phyloP scores from a whole-genome alignment of 257 asterid genomes.

The Anisodus tanguticus region DNA sequence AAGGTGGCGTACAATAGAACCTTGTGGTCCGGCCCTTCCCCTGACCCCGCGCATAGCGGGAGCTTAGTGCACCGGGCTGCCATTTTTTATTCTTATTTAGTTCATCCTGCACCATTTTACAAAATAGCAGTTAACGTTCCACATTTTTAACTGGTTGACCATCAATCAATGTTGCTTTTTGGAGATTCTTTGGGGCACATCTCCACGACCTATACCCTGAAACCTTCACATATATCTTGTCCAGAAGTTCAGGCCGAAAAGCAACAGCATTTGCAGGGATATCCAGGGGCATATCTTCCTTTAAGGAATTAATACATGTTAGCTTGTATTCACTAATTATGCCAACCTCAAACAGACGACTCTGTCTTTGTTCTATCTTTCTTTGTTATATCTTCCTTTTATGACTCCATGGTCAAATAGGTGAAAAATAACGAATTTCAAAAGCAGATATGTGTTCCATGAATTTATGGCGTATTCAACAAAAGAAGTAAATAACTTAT shows the following conservation, averaged over 20 bases:
- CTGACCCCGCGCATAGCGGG: too few relatives aligned
- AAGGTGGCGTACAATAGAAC: too few relatives aligned
- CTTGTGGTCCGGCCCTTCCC: too few relatives aligned
- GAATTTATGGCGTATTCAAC: neutral
- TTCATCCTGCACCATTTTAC: neutral
- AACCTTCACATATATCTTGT: neutral
- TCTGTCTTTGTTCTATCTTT: neutral
- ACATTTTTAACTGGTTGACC: neutral
- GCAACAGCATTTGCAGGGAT: neutral
- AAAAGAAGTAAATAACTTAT: conserved; percentile 6
- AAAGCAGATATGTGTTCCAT: neutral
- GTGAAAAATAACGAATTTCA: neutral
- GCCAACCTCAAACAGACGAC: neutral
- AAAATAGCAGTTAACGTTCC: neutral
- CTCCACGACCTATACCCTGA: neutral
- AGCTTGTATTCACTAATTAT: neutral
- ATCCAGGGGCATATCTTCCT: neutral
- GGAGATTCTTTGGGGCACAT: conserved; percentile 9
- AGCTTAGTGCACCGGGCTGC: too few relatives aligned
- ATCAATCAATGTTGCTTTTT: neutral
- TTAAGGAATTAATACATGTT: conserved; percentile 18
- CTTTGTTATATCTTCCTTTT: conserved; percentile 9
- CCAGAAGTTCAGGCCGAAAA: neutral
- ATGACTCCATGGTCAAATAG: neutral
- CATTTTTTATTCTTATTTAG: neutral